A percentile compares a stretch with the other conserved stretches of the same genome.
Evolutionary conservation across 73 alveolate genomes (phyloP).

Genomic region (Paraurostyla sp.): DNA sequence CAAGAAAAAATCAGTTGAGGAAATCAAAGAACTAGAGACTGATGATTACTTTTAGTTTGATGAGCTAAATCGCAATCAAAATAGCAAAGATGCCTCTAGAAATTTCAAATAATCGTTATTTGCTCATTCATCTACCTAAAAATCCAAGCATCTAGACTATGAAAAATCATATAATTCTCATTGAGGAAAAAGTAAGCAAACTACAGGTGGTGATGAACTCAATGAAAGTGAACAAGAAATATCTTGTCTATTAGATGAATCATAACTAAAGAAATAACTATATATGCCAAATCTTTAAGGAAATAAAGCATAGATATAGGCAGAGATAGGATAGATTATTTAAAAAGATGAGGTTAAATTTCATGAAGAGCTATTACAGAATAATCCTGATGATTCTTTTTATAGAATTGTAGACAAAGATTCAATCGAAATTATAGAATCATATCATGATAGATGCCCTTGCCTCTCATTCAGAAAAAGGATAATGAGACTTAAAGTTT

Average conservation of each 20-base stretch:
- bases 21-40: background rate
- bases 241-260: background rate
- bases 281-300: constrained; percentile 39
- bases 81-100: background rate
- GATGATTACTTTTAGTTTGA: constrained; percentile 32
- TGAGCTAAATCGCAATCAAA: background rate
- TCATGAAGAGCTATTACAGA: background rate
- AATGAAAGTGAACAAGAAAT: background rate
- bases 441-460: constrained; percentile 72
- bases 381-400: constrained; percentile 15
- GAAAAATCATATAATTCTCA: too few species aligned
- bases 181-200: background rate
- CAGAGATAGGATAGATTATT: constrained; percentile 30
- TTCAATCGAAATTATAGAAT: constrained; percentile 48
- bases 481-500: background rate
- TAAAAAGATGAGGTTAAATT: constrained; percentile 12
- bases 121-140: constrained; percentile 1
- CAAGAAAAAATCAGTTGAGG: background rate
- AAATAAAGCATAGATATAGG: background rate
- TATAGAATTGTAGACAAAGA: constrained; percentile 66
- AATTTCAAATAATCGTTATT: background rate
- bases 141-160: too few species aligned
- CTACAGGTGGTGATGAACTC: background rate
- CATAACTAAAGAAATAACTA: background rate
- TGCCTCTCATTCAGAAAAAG: constrained; percentile 61